These are phyloP conservation scores for Aspergillus saccharolyticus DNA, from an alignment of 495 filamentous ascomycete species.

Conservation along the genomic window DNA sequence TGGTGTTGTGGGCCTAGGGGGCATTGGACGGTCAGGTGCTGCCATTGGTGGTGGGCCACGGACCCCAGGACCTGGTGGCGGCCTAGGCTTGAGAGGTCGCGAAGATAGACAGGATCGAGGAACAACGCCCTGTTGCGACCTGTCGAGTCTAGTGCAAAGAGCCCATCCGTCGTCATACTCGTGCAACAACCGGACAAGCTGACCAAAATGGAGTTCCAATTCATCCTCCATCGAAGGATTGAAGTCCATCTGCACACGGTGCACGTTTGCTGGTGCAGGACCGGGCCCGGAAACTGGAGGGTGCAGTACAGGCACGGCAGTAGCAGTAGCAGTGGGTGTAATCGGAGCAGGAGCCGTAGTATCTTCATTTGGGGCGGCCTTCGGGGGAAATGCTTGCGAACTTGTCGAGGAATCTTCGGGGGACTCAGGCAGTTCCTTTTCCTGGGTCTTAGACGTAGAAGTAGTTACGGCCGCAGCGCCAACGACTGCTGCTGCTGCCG, in stretches of 20 bases:
- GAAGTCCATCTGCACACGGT: slow-evolving; percentile 95
- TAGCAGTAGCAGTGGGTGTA: slow-evolving; percentile 28
- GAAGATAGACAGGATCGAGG: slow-evolving; percentile 92
- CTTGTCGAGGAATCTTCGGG: slow-evolving; percentile 14
- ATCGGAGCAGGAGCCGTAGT: slow-evolving; percentile 35
- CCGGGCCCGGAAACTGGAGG: slow-evolving; percentile 33
- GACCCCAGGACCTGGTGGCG: slow-evolving; percentile 48
- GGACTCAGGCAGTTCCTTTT: slow-evolving; percentile 28
- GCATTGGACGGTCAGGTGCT: slow-evolving; percentile 48
- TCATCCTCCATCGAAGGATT: slow-evolving; percentile 90
- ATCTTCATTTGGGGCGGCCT: slow-evolving; percentile 9
- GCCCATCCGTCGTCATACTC: slow-evolving; percentile 99
- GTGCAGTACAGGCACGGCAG: slow-evolving; percentile 4
- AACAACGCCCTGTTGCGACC: slow-evolving; percentile 85
- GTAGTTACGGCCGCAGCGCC: slow-evolving; percentile 36
- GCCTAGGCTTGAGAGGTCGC: slow-evolving; percentile 82
- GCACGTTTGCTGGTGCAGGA: slow-evolving; percentile 51
- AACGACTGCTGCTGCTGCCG: slow-evolving; percentile 33
- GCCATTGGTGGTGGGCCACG: slow-evolving; percentile 48
- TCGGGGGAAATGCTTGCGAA: background rate
- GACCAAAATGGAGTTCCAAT: slow-evolving; percentile 69
- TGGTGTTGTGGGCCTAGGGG: slow-evolving; percentile 23
- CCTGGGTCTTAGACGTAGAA: slow-evolving; percentile 29
- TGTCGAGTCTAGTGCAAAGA: slow-evolving; percentile 85
- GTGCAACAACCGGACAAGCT: slow-evolving; percentile 81